Evolutionary conservation across 805 yeast genomes (phyloP).

Genomic region (Lachancea sp.): DNA sequence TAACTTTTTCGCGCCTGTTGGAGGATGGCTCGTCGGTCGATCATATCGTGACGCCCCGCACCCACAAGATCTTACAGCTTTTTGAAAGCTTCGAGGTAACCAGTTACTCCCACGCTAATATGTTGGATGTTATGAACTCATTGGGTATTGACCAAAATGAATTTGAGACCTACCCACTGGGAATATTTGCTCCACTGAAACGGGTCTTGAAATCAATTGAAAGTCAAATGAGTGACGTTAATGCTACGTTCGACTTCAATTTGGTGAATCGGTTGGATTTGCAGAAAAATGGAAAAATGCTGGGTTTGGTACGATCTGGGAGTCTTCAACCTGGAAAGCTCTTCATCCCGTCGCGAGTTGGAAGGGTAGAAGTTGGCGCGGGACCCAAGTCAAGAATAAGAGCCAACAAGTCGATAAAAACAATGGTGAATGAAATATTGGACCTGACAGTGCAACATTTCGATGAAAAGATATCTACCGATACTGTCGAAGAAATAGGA

Average conservation of each 20-base stretch:
- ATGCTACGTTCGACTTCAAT: slow-evolving; percentile 37
- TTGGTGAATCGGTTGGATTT: slow-evolving; percentile 24
- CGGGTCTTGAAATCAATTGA: slow-evolving; percentile 53
- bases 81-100: slow-evolving; percentile 59
- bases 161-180: slow-evolving; percentile 67
- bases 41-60: slow-evolving; percentile 57
- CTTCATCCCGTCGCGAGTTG: neutral
- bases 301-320: neutral
- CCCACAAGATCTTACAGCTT: slow-evolving; percentile 49
- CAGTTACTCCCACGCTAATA: slow-evolving; percentile 43
- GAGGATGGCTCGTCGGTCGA: slow-evolving; percentile 59
- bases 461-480: slow-evolving; percentile 1
- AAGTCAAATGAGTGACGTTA: slow-evolving; percentile 46
- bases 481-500: slow-evolving; percentile 13
- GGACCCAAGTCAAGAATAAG: neutral
- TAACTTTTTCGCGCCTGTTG: slow-evolving; percentile 60
- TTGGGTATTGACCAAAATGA: slow-evolving; percentile 45
- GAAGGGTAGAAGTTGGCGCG: neutral
- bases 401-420: slow-evolving; percentile 1
- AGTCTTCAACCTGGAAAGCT: neutral
- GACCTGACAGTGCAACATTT: slow-evolving; percentile 3
- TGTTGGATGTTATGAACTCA: slow-evolving; percentile 57
- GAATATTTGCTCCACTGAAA: slow-evolving; percentile 59
- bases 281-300: slow-evolving; percentile 4
- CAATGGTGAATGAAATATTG: slow-evolving; percentile 2